A percentile compares a stretch with the other conserved stretches of the same genome.
These are phyloP conservation scores for Pichia gijzeniarum DNA, from an alignment of 805 yeast genomes.

Conservation along the genomic window DNA sequence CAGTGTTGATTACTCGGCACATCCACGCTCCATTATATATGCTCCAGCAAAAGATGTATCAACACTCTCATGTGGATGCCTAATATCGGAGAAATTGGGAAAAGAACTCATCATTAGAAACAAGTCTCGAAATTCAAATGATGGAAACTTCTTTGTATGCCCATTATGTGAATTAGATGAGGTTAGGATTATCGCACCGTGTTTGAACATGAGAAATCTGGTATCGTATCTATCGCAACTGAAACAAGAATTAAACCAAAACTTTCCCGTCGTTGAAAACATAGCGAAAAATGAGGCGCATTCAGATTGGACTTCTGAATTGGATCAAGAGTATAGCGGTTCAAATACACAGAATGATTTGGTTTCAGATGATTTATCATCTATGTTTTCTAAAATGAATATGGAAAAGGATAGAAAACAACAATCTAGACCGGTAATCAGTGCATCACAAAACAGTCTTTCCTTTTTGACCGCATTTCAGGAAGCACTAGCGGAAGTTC, in stretches of 20 bases:
- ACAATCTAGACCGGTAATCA: background rate
- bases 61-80: conserved; percentile 36
- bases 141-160: conserved; percentile 19
- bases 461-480: conserved; percentile 32
- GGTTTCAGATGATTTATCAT: conserved; percentile 8
- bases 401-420: background rate
- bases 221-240: conserved; percentile 11
- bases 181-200: conserved; percentile 26
- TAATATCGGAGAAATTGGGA: conserved; percentile 31
- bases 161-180: conserved; percentile 30
- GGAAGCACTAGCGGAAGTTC: conserved; percentile 29
- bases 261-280: too few relatives aligned
- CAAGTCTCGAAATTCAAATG: too few relatives aligned
- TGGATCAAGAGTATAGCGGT: background rate
- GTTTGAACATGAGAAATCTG: conserved; percentile 30
- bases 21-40: conserved; percentile 18
- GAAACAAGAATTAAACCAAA: conserved; percentile 6
- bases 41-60: conserved; percentile 26
- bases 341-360: too few relatives aligned
- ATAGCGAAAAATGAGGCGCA: too few relatives aligned
- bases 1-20: conserved; percentile 19
- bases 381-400: conserved; percentile 7
- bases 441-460: conserved; percentile 12
- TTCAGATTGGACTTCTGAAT: too few relatives aligned
- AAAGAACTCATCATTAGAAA: background rate